Conservation (phyloP, 202 grass and related monocot species). For the Dendrocalamus latiflorus region DNA sequence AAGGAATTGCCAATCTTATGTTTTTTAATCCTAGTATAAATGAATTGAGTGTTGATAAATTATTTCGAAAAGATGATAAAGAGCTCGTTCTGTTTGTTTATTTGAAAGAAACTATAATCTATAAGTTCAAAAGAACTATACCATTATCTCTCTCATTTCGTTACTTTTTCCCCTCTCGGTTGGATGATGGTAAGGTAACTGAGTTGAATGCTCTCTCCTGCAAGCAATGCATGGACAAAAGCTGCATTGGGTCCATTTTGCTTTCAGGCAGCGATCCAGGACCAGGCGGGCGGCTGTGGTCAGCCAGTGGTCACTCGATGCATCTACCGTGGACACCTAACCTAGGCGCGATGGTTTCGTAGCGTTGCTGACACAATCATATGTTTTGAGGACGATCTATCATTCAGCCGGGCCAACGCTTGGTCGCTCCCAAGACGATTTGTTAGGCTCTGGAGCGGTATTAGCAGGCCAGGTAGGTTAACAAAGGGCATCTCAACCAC, state of each 20-base stretch:
- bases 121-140: too few relatives aligned
- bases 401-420: neutral
- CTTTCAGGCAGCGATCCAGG: neutral
- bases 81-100: too few relatives aligned
- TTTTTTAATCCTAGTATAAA: too few relatives aligned
- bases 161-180: neutral
- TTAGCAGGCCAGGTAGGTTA: neutral
- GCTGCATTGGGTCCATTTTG: slow-evolving; percentile 18
- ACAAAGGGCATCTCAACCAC: neutral
- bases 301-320: slow-evolving; percentile 5
- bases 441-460: too few relatives aligned
- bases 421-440: too few relatives aligned
- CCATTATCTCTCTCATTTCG: too few relatives aligned
- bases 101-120: too few relatives aligned
- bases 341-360: neutral
- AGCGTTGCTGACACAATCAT: neutral
- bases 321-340: neutral
- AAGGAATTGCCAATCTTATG: neutral
- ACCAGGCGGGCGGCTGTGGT: neutral
- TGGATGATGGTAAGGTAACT: neutral
- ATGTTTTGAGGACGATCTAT: neutral
- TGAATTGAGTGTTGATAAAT: too few relatives aligned
- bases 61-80: too few relatives aligned
- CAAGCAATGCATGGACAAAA: slow-evolving; percentile 7
- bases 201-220: neutral